Base-by-base conservation (phyloP, 352 stramenopile genomes). In the Phytopythium aichiense region DNA sequence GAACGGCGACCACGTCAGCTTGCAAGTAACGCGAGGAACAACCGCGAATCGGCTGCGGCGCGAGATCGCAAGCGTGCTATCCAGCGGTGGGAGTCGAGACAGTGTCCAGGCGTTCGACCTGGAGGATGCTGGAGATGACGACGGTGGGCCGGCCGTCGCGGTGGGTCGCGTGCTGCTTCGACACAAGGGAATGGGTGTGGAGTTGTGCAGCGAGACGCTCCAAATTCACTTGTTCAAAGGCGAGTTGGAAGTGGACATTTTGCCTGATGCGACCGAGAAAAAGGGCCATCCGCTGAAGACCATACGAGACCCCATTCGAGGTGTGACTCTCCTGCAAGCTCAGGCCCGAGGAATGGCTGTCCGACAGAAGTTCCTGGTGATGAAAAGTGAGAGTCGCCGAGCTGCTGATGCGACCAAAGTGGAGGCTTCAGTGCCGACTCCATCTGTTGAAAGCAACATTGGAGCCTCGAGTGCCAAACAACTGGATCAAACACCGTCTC, bases 11-110 rank as follows among this genome's bases (percentile, higher is more conserved):
- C 35, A 65, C 13, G 35, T 72, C 7, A 48, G 76, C 6, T 43
- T 93, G 2, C 61, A 73, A 40, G 74, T 89, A 9, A 73, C 79
- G 23, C 62, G 64, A 37, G 40, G 58, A 13, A 93, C 87, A 74
- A 91, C 78, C 2, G 80, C 84, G 31, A 87, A 88, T 22, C 68
- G 77, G 38, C 64, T 93, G 16, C 76, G 81, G 2, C 56, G 77
- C 37, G 55, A 43, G 1, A 71, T 93, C 33, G 80, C 84, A 20
- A 64, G 73, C 20, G 63, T 56, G 4, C 60, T 93, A 0, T 77
- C 69, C 9, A 60, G 56, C 25, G 15, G 12, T 28, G 7, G 31
- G 7, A 11, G n/a, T 35, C 13, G 12, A 18, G 45, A 55, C 31
- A 37, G 35, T 7, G 23, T 50, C 22, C 13, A 50, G n/a, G 20